Percentiles rank a stretch among this genome's conserved stretches.
These are phyloP conservation scores for Penicillium aurantiogriseum DNA, from an alignment of 2,329 filamentous ascomycete species.

Conservation along the genomic window DNA sequence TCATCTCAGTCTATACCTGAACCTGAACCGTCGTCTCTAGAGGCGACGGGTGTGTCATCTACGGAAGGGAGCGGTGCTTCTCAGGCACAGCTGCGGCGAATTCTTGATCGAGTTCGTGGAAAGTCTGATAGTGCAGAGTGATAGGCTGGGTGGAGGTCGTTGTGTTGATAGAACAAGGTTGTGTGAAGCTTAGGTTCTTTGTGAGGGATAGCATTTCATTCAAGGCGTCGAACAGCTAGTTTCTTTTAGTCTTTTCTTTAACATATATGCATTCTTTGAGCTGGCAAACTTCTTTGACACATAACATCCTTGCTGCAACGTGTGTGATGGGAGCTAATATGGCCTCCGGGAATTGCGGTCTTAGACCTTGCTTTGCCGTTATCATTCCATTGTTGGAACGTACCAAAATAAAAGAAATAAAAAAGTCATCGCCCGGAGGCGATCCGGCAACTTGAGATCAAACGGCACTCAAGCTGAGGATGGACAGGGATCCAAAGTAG, in stretches of 20 bases:
- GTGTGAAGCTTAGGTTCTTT: neutral
- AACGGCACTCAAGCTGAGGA: neutral
- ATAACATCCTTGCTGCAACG: neutral
- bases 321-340: neutral
- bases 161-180: neutral
- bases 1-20: slow-evolving; percentile 14
- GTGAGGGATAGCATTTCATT: neutral
- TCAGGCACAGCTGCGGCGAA: slow-evolving; percentile 20
- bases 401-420: neutral
- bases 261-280: no score
- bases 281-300: neutral
- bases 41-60: slow-evolving; percentile 19
- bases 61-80: slow-evolving; percentile 16
- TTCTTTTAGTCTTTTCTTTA: neutral
- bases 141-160: neutral
- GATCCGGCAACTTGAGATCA: neutral
- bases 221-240: neutral
- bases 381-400: no score
- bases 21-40: slow-evolving; percentile 20
- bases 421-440: neutral
- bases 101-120: slow-evolving; percentile 24
- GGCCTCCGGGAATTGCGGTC: neutral
- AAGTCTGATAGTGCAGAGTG: neutral
- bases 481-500: neutral
- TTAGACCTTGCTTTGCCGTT: no score